Percentiles rank a stretch among this genome's conserved stretches.
phyloP scores from a whole-genome alignment of 2,329 filamentous ascomycete genomes.

The Ascochyta rabiei region DNA sequence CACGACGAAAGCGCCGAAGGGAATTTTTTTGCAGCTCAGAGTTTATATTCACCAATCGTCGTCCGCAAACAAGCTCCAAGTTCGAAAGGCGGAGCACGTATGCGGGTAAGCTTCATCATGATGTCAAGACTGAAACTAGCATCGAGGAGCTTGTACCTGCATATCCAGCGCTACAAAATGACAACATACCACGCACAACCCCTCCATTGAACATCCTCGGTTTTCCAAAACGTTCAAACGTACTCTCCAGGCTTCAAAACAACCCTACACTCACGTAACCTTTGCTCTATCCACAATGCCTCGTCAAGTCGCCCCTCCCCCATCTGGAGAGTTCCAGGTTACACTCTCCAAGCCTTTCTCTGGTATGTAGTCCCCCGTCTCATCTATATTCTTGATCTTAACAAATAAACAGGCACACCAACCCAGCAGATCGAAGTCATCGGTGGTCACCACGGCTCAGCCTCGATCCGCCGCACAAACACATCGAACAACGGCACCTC shows the following conservation, averaged over 20 bases:
- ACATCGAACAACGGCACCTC: conserved; percentile 40
- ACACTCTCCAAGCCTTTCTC: conserved; percentile 29
- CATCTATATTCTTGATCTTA: conserved; percentile 18
- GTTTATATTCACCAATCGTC: neutral
- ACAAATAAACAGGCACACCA: conserved; percentile 22
- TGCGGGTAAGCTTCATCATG: conserved; percentile 16
- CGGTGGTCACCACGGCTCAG: conserved; percentile 50
- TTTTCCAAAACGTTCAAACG: neutral
- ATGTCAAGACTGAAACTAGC: conserved; percentile 15
- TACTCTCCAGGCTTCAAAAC: neutral
- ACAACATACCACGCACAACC: neutral
- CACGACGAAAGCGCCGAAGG: neutral
- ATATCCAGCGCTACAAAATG: conserved; percentile 13
- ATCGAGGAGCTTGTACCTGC: conserved; percentile 14
- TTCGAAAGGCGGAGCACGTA: conserved; percentile 4
- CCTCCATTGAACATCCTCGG: neutral
- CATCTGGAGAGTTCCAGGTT: conserved; percentile 82
- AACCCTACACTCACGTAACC: neutral
- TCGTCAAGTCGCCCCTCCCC: conserved; percentile 68
- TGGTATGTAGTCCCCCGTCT: conserved; percentile 22
- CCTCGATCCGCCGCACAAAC: conserved; percentile 41
- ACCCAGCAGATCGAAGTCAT: conserved; percentile 48
- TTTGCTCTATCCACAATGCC: conserved; percentile 23
- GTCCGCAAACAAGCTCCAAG: neutral
- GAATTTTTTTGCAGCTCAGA: neutral